Evolutionary conservation across 1,284 basidiomycete species (phyloP).

Genomic region (Moesziomyces aphidis): DNA sequence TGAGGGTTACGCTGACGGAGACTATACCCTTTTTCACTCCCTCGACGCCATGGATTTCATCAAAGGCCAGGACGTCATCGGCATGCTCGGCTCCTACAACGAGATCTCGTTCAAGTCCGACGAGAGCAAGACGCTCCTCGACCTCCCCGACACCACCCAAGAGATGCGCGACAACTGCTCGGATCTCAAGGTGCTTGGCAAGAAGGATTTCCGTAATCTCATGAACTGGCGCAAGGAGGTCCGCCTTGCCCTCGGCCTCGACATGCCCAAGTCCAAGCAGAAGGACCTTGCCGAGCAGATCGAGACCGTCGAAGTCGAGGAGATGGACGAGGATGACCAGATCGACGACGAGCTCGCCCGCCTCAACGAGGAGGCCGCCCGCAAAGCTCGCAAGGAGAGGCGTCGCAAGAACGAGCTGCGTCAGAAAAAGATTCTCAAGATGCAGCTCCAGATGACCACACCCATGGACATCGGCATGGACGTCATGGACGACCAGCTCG

Average conservation of each 20-base stretch:
- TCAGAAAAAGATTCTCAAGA: conserved; percentile 86
- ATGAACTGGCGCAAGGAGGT: conserved; percentile 81
- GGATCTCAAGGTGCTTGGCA: conserved; percentile 96
- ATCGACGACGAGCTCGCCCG: conserved; percentile 81
- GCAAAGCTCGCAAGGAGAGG: conserved; percentile 81
- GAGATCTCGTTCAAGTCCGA: conserved; percentile 79
- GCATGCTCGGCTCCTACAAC: conserved; percentile 84
- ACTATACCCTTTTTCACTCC: conserved; percentile 89
- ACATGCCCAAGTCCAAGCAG: conserved; percentile 40
- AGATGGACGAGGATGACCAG: conserved; percentile 71
- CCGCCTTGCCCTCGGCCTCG: conserved; percentile 77
- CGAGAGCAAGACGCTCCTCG: conserved; percentile 81
- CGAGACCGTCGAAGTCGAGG: conserved; percentile 75
- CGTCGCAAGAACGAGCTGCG: conserved; percentile 90
- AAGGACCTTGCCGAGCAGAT: conserved; percentile 48
- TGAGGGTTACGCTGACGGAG: conserved; percentile 95
- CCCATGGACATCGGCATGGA: conserved; percentile 95
- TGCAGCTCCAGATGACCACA: conserved; percentile 97
- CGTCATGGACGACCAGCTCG: conserved; percentile 59
- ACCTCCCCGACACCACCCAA: conserved; percentile 70
- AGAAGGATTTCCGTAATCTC: conserved; percentile 93
- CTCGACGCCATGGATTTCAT: conserved; percentile 82
- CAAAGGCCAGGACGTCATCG: conserved; percentile 72
- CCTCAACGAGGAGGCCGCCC: conserved; percentile 82
- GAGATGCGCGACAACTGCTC: conserved; percentile 86